Conservation (phyloP, 2,329 filamentous ascomycete species). For the Ascochyta clinopodiicola region DNA sequence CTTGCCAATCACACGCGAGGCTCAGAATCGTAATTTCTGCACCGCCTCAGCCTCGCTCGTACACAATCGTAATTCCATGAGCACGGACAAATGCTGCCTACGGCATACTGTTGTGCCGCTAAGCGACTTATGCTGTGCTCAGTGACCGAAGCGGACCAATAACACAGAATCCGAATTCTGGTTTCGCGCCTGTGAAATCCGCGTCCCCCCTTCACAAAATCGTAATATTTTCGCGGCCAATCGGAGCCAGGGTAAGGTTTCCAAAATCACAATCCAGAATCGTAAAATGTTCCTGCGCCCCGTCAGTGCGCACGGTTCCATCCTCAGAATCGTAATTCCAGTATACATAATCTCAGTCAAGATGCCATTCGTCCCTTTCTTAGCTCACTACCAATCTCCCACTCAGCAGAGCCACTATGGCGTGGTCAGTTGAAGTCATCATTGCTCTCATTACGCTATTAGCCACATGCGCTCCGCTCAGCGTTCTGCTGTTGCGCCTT, state of each 20-base stretch:
- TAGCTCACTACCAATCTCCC: neutral
- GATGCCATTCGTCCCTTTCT: neutral
- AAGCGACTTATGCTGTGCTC: no score
- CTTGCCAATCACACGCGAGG: no score
- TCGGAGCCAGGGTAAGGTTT: neutral
- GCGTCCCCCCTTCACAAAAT: neutral
- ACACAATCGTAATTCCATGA: neutral
- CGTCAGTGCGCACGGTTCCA: neutral
- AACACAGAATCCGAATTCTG: neutral
- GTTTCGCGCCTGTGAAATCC: neutral
- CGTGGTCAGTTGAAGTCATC: slow-evolving; percentile 9
- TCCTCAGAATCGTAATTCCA: slow-evolving; percentile 1
- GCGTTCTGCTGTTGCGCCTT: slow-evolving; percentile 7
- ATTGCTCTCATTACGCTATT: slow-evolving; percentile 14
- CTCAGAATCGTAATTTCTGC: neutral
- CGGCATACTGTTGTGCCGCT: neutral
- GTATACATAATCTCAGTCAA: neutral
- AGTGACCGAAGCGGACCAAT: neutral
- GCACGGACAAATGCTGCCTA: neutral
- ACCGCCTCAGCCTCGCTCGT: neutral
- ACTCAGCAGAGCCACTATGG: neutral
- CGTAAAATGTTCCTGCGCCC: neutral
- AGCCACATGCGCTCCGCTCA: slow-evolving; percentile 5
- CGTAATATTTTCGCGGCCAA: neutral
- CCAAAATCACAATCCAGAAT: neutral